Evolutionary conservation across 257 asterid genomes (phyloP), one percentile per base, ranked within the genome.

Genomic region (Ligustrum vulgare): DNA sequence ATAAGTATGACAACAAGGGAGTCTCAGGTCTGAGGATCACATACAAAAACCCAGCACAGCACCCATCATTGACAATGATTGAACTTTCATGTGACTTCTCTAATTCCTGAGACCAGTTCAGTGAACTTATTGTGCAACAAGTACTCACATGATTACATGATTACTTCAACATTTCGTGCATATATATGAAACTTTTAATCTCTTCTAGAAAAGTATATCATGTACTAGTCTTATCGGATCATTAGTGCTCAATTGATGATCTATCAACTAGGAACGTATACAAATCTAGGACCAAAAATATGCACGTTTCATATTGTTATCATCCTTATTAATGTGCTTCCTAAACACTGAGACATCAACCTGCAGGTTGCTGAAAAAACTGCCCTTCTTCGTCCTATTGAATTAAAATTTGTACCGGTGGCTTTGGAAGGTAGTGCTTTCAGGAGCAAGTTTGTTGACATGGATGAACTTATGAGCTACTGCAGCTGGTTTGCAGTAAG

Each of bases 401-500:
- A 92, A 77, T 86, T 95, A 51, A 92, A 87, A 87, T 91, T 77
- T 71, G 96, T 95, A 51, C 99, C 99, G 41, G 37, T 86, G 82
- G 83, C 98, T 54, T 76, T 95, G 89, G 99, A 95, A 88, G 96
- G 97, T 69, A 87, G 91, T 79, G 98, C 98, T 77, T 95, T 95
- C 85, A 84, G 97, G 79, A 82, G 90, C 79, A 95, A 95, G 86
- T 80, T 93, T 80, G 88, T 93, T 71, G 99, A 95, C 85, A 77
- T 80, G 4, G 98, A 95, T 83, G 99, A 95, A 82, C 97, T 95
- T 82, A 86, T 93, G 96, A 86, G 89, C 90, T 93, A 95, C 86
- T 93, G 99, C 89, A 90, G 97, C 88, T 95, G 98, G 99, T 88
- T 95, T 82, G 98, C 97, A 63, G 98, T 94, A 91, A 92, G 97